Evolutionary conservation across 2,329 filamentous ascomycete genomes (phyloP).

Genomic region (Cryphonectria carpinicola): DNA sequence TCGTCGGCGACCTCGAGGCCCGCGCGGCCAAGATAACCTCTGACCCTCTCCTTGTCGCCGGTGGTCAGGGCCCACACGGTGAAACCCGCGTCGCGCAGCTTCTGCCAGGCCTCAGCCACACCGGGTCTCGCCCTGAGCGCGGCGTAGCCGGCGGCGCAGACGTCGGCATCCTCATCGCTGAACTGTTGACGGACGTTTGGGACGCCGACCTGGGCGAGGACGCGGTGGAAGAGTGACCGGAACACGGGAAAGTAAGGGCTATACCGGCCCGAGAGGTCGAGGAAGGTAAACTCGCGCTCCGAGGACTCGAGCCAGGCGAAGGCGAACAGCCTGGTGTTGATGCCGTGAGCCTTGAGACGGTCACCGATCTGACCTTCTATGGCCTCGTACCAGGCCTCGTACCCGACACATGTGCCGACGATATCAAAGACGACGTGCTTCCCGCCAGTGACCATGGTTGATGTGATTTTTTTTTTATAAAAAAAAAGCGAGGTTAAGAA

Average conservation of each 20-base stretch:
- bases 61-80: slow-evolving; percentile 59
- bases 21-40: slow-evolving; percentile 54
- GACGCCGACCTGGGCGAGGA: slow-evolving; percentile 49
- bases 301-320: slow-evolving; percentile 51
- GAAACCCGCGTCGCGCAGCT: slow-evolving; percentile 50
- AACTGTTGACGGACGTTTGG: slow-evolving; percentile 46
- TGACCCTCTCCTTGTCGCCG: slow-evolving; percentile 52
- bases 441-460: slow-evolving; percentile 24
- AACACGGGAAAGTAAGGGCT: slow-evolving; percentile 48
- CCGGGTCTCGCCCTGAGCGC: slow-evolving; percentile 44
- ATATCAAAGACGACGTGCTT: slow-evolving; percentile 57
- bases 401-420: slow-evolving; percentile 55
- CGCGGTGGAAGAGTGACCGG: slow-evolving; percentile 51
- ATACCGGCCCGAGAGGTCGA: slow-evolving; percentile 50
- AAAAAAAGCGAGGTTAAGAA: too few relatives aligned
- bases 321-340: slow-evolving; percentile 48
- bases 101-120: slow-evolving; percentile 45
- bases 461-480: neutral
- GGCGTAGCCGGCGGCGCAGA: slow-evolving; percentile 44
- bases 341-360: slow-evolving; percentile 42
- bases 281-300: slow-evolving; percentile 55
- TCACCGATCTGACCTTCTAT: slow-evolving; percentile 48
- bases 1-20: slow-evolving; percentile 54
- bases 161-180: slow-evolving; percentile 46
- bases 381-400: slow-evolving; percentile 46